Base-by-base conservation (phyloP, 352 stramenopile genomes). In the Discostella stelligera region DNA sequence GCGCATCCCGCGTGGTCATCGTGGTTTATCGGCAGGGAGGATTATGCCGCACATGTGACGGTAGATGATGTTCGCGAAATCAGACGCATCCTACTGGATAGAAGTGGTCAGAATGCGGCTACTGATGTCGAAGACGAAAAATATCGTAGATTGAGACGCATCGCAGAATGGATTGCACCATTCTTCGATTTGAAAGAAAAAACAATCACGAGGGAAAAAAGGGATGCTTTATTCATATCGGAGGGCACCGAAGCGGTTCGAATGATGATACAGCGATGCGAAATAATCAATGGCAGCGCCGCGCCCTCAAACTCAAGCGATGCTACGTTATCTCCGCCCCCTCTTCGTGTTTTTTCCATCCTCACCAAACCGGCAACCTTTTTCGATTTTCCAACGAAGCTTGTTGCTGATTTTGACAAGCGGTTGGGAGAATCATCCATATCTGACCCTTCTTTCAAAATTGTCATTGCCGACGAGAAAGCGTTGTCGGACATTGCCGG, bases 211-310 rank as follows among this genome's bases (percentile, higher is more conserved):
- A 48, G 48, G 8, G 66, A 54, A 63, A 39, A 56, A 10, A 64
- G 58, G 20, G 59, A 70, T 14, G 53, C 48, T 44, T 18, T 77
- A 30, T 90, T 92, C 56, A 80, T 92, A 70, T 77, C 86, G 5
- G 86, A 92, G 68, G 84, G 83, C 20, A 90, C 84, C 0, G 86
- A 92, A 81, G 73, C 82, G 25, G 74, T 89, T 13, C 71, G 84
- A 25, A 48, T 92, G 6, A 70, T 92, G 68, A 78, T 90, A 39
- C 77, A 89, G 60, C 74, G 86, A 78, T 87, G 61, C 52, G 11
- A 59, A 64, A 25, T 1, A 58, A 67, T 30, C n/a, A 27, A 13
- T 32, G 27, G 54, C 20, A 68, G 41, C 61, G 27, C 39, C 41
- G 5, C 30, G 59, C 55, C 11, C 13, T 41, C 32, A 58, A 48